A percentile compares a stretch with the other conserved stretches of the same genome.
Conservation (phyloP, 805 yeast species). For the Ogataea corticis region DNA sequence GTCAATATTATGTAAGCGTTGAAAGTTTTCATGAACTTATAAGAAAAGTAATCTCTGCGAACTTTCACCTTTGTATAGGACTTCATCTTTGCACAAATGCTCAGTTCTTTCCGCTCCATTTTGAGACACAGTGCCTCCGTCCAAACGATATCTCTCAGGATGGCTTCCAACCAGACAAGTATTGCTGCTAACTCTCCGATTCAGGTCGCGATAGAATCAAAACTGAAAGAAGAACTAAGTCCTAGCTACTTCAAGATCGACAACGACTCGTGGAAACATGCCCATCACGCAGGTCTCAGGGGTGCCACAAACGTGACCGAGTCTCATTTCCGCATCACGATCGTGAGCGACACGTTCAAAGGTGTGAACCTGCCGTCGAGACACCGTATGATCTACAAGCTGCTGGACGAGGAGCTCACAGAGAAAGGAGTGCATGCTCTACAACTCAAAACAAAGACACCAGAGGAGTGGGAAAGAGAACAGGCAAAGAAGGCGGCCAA, state of each 20-base stretch:
- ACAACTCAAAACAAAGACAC: slow-evolving; percentile 81
- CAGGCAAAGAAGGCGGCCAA: slow-evolving; percentile 2
- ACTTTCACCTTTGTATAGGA: no score
- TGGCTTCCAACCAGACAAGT: background rate
- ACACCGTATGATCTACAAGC: slow-evolving; percentile 71
- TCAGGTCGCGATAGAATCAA: slow-evolving; percentile 47
- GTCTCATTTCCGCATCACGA: slow-evolving; percentile 76
- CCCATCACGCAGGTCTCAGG: slow-evolving; percentile 80
- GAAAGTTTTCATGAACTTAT: no score
- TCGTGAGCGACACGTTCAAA: slow-evolving; percentile 67
- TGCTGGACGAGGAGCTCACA: slow-evolving; percentile 72
- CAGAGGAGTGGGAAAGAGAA: slow-evolving; percentile 46
- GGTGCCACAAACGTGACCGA: slow-evolving; percentile 72
- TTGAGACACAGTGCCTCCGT: no score
- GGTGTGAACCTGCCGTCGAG: slow-evolving; percentile 70
- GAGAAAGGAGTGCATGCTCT: slow-evolving; percentile 81
- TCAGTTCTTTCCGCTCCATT: no score
- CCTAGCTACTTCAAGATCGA: slow-evolving; percentile 53
- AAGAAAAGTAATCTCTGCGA: no score
- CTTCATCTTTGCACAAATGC: no score
- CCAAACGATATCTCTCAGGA: background rate
- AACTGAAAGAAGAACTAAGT: slow-evolving; percentile 41
- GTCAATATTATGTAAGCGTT: background rate
- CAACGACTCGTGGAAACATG: slow-evolving; percentile 87
- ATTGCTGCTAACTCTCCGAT: slow-evolving; percentile 40